Conservation (phyloP, 192 early-diverging fungal genomes). For the Piromyces finnis region DNA sequence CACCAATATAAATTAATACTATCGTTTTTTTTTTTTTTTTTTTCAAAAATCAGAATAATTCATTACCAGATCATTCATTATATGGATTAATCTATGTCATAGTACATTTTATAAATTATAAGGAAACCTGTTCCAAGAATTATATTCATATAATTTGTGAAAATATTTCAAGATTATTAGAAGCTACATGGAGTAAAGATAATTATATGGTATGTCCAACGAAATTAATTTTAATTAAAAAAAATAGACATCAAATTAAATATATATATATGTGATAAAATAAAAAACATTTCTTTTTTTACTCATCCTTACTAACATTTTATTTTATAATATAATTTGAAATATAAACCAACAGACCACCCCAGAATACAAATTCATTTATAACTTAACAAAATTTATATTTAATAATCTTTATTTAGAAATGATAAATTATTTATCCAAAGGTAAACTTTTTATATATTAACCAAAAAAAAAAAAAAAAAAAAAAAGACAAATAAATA, state of each 20-base stretch:
- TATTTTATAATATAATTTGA: too few relatives aligned
- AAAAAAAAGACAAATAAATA: too few relatives aligned
- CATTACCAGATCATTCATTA: background rate
- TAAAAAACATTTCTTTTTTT: too few relatives aligned
- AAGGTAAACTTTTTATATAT: too few relatives aligned
- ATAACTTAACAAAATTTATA: background rate
- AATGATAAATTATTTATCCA: background rate
- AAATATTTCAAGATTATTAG: background rate
- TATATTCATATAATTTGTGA: background rate
- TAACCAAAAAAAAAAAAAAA: too few relatives aligned
- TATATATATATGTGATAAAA: background rate
- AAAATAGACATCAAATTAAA: too few relatives aligned
- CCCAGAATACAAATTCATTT: background rate
- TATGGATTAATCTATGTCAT: background rate
- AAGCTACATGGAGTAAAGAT: background rate
- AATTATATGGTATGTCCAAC: background rate
- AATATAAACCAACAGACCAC: background rate
- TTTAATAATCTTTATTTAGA: background rate
- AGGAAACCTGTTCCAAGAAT: background rate
- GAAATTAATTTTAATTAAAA: too few relatives aligned
- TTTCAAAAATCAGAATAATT: too few relatives aligned
- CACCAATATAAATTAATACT: too few relatives aligned
- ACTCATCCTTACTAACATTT: too few relatives aligned
- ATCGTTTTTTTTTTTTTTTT: too few relatives aligned
- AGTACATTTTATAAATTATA: background rate